Conservation (phyloP, 2,329 filamentous ascomycete species). For the Aspergillus aculeatinus region DNA sequence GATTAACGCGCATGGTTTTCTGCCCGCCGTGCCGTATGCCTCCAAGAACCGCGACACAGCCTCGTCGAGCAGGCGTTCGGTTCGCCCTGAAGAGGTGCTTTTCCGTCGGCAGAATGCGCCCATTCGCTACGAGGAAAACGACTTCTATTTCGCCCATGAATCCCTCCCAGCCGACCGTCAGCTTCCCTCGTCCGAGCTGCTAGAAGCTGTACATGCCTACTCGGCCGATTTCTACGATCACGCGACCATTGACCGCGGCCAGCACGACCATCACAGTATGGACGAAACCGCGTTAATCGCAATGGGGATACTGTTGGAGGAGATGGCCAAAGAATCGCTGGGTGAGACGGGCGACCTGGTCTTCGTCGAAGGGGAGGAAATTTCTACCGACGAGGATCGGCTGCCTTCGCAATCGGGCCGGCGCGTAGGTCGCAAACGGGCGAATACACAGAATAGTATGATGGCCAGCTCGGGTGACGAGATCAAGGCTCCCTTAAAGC, state of each 20-base stretch:
- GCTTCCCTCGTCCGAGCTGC: conserved; percentile 57
- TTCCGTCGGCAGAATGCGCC: conserved; percentile 54
- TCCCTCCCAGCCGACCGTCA: conserved; percentile 38
- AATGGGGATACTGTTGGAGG: conserved; percentile 61
- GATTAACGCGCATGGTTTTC: conserved; percentile 43
- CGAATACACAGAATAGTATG: conserved; percentile 20
- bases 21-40: conserved; percentile 20
- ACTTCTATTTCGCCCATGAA: conserved; percentile 56
- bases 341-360: conserved; percentile 60
- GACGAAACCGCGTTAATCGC: conserved; percentile 64
- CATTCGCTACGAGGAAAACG: conserved; percentile 52
- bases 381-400: conserved; percentile 24
- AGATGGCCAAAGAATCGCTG: conserved; percentile 52
- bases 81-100: conserved; percentile 60
- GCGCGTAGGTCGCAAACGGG: conserved; percentile 20
- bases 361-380: conserved; percentile 51
- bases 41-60: conserved; percentile 35
- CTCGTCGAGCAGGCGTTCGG: conserved; percentile 37
- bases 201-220: conserved; percentile 59
- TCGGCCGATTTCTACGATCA: conserved; percentile 55
- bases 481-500: conserved; percentile 3
- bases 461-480: conserved; percentile 27
- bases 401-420: conserved; percentile 3
- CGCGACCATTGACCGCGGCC: conserved; percentile 32
- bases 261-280: conserved; percentile 52